Evolutionary conservation across 2,329 filamentous ascomycete genomes (phyloP).

Genomic region (Chalaropsis ovoidea): DNA sequence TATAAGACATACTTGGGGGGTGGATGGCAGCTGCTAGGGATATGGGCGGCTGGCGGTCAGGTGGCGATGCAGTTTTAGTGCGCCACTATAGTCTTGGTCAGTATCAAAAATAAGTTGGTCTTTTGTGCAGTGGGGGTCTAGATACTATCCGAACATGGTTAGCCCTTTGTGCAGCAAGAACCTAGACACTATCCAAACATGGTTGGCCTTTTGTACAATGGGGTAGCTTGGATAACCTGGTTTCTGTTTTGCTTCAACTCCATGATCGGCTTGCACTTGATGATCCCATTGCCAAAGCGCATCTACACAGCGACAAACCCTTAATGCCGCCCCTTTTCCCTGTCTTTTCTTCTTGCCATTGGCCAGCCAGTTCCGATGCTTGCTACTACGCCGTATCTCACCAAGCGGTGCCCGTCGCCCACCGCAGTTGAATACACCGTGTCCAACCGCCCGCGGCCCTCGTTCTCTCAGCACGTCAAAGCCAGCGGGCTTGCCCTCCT

Average conservation of each 20-base stretch:
- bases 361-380: conserved; percentile 44
- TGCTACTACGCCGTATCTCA: conserved; percentile 49
- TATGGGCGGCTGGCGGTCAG: no score
- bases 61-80: no score
- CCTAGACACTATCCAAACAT: neutral
- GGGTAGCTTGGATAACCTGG: neutral
- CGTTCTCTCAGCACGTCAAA: conserved; percentile 40
- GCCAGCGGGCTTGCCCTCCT: conserved; percentile 37
- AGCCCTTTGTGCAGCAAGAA: neutral
- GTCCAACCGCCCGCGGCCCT: conserved; percentile 58
- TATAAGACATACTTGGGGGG: neutral
- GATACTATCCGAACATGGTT: neutral
- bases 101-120: neutral
- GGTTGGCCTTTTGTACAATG: neutral
- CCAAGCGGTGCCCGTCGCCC: conserved; percentile 60
- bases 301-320: neutral
- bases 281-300: neutral
- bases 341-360: conserved; percentile 1
- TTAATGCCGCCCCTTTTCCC: neutral
- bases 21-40: neutral
- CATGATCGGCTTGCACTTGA: neutral
- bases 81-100: neutral
- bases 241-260: neutral
- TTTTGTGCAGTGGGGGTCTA: neutral
- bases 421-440: conserved; percentile 91